Evolutionary conservation across 2,329 filamentous ascomycete genomes (phyloP), one percentile per base, ranked within the genome.

Genomic region (Clarireedia hainanense): DNA sequence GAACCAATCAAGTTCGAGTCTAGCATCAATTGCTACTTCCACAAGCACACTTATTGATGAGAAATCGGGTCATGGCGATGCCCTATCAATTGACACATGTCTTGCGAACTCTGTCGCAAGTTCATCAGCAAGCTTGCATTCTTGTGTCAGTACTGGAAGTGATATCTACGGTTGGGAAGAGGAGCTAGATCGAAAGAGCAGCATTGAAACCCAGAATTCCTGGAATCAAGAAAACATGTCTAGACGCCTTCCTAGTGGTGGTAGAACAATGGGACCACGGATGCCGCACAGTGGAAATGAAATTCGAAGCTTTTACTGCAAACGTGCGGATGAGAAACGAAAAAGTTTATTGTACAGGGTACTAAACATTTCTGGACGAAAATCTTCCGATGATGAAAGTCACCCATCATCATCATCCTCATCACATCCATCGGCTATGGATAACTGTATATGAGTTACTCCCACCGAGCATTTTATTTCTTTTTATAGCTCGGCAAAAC

Each of bases 131-230:
- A 68, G 69, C 26, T 67, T 68, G 27, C 66, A 67, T 40, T 65
- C 54, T 6, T 34, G 17, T 34, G 12, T 36, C 67, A 2, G 51
- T 65, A 5, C 68, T 4, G 66, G 67, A 5, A 65, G 70, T 2
- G 77, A 81, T 55, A 61, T 73, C 4, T 81, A 81, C 55, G 78
- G 79, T 12, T 81, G 78, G 79, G 77, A 81, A 57, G 76, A 76
- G 9, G 76, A 76, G 60, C 69, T 75, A 20, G 70, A 73, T 9
- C 68, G 69, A 23, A 66, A 67, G 43, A 52, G 62, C 12, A 64
- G 58, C 40, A 60, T 63, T 4, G 65, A 68, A 50, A 40, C 47
- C 12, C 58, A 53, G 9, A 42, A 48, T 2, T 45, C 53, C 23
- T 65, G 63, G 64, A 59, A 65, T 23, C 55, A 50, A 43, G 37